A percentile compares a stretch with the other conserved stretches of the same genome.
These are phyloP conservation scores for Mortierella sp. DNA, from an alignment of 371 early-diverging fungal species.

Conservation along the genomic window DNA sequence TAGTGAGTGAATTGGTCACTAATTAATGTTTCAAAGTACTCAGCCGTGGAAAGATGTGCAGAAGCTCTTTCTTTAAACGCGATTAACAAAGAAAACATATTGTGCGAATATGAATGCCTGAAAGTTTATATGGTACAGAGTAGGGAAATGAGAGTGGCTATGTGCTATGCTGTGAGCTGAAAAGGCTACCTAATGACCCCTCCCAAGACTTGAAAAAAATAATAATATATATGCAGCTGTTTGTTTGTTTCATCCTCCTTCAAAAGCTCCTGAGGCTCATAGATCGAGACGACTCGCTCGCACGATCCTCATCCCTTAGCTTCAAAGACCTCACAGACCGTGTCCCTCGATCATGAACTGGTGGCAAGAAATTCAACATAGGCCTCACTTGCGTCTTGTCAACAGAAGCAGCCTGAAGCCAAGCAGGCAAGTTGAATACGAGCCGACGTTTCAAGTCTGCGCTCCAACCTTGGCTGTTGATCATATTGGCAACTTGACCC, in stretches of 20 bases:
- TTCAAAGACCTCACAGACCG: slow-evolving; percentile 13
- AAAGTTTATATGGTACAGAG: background rate
- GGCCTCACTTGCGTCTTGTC: slow-evolving; percentile 45
- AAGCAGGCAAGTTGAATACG: slow-evolving; percentile 36
- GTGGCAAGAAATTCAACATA: slow-evolving; percentile 29
- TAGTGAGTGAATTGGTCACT: background rate
- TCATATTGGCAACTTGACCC: slow-evolving; percentile 24
- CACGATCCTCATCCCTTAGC: background rate
- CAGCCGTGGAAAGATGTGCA: background rate
- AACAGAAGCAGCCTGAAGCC: slow-evolving; percentile 15
- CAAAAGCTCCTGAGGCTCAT: background rate
- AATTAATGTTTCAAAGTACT: background rate
- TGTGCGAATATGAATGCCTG: too few relatives aligned
- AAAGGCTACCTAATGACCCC: background rate
- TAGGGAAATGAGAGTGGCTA: background rate
- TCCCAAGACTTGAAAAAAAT: too few relatives aligned
- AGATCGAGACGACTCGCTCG: background rate
- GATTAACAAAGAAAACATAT: too few relatives aligned
- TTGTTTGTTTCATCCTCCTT: background rate
- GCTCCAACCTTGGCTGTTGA: slow-evolving; percentile 28
- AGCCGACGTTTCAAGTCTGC: slow-evolving; percentile 43
- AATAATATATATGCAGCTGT: too few relatives aligned
- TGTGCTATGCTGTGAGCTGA: background rate
- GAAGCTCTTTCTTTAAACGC: too few relatives aligned
- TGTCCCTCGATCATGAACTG: slow-evolving; percentile 25